phyloP scores from a whole-genome alignment of 139 green algal species.

The Haematococcus lacustris region DNA sequence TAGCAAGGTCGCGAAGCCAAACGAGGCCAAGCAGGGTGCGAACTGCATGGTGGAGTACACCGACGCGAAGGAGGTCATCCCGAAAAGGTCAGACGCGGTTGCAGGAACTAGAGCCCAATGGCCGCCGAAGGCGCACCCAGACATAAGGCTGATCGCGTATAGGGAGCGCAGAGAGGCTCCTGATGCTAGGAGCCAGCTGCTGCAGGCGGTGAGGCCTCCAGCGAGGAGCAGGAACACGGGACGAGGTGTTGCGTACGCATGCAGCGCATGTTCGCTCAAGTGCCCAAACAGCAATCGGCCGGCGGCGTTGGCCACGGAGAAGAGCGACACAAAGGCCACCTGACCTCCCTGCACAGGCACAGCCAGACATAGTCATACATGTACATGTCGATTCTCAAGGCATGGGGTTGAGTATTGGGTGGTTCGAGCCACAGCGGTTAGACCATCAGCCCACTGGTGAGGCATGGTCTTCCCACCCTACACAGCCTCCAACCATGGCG shows the following conservation, averaged over 20 bases:
- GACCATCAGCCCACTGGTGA: too few species aligned
- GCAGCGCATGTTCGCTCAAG: constrained; percentile 42
- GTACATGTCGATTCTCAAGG: too few species aligned
- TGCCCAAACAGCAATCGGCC: constrained; percentile 54
- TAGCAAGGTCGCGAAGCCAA: neutral
- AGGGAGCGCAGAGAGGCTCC: constrained; percentile 24
- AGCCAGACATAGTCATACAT: too few species aligned
- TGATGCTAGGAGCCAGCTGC: neutral
- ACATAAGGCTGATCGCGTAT: constrained; percentile 35
- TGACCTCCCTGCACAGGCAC: constrained; percentile 28
- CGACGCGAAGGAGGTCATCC: neutral
- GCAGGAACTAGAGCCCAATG: neutral
- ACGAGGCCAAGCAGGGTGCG: neutral
- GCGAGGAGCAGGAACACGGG: constrained; percentile 34
- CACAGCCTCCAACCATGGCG: too few species aligned
- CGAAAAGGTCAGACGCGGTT: neutral
- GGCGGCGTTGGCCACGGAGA: constrained; percentile 67
- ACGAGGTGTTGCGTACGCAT: constrained; percentile 32
- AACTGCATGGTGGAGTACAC: neutral
- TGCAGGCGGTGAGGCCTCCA: constrained; percentile 7
- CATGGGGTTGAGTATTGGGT: too few species aligned
- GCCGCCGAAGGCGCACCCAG: neutral
- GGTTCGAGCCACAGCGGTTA: too few species aligned
- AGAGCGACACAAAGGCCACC: constrained; percentile 64
- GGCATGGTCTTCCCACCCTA: too few species aligned